phyloP scores from a whole-genome alignment of 441 rosid genomes.

The Eutrema salsugineum region DNA sequence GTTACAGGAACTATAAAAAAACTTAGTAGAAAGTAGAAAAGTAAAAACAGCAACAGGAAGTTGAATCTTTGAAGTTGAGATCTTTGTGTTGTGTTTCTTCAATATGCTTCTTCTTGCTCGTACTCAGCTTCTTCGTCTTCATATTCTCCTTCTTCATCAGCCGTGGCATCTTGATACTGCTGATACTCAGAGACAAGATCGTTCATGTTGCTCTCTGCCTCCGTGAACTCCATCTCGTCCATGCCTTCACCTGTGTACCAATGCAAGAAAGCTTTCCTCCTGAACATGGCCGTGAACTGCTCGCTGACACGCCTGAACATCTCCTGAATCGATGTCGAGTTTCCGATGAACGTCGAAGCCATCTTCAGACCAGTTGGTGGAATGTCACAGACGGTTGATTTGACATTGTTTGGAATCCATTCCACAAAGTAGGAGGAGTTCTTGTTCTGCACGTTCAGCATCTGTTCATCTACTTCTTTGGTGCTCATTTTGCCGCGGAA shows the following conservation, averaged over 20 bases:
- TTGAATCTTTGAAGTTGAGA: slow-evolving; percentile 46
- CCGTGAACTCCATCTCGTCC: slow-evolving; percentile 84
- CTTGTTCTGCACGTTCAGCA: slow-evolving; percentile 83
- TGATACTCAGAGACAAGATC: slow-evolving; percentile 77
- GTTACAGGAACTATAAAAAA: slow-evolving; percentile 21
- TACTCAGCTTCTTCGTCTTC: slow-evolving; percentile 53
- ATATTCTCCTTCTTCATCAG: slow-evolving; percentile 67
- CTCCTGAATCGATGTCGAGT: slow-evolving; percentile 75
- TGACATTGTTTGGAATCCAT: slow-evolving; percentile 83
- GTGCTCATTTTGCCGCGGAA: slow-evolving; percentile 86
- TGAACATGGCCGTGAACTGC: slow-evolving; percentile 81
- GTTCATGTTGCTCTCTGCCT: slow-evolving; percentile 80
- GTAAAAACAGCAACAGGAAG: slow-evolving; percentile 53
- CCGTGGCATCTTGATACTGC: slow-evolving; percentile 83
- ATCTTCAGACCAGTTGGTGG: slow-evolving; percentile 73
- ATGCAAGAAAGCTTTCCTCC: slow-evolving; percentile 85
- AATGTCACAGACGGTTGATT: slow-evolving; percentile 79
- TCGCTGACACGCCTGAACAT: slow-evolving; percentile 84
- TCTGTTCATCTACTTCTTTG: slow-evolving; percentile 77
- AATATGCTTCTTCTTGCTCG: slow-evolving; percentile 40
- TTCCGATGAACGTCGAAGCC: slow-evolving; percentile 81
- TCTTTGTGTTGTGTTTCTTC: slow-evolving; percentile 6
- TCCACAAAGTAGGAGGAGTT: slow-evolving; percentile 82
- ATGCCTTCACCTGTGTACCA: slow-evolving; percentile 81
- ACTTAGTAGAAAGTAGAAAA: slow-evolving; percentile 1